phyloP scores from a whole-genome alignment of 2,329 filamentous ascomycete genomes.

The Biscogniauxia mediterranea region DNA sequence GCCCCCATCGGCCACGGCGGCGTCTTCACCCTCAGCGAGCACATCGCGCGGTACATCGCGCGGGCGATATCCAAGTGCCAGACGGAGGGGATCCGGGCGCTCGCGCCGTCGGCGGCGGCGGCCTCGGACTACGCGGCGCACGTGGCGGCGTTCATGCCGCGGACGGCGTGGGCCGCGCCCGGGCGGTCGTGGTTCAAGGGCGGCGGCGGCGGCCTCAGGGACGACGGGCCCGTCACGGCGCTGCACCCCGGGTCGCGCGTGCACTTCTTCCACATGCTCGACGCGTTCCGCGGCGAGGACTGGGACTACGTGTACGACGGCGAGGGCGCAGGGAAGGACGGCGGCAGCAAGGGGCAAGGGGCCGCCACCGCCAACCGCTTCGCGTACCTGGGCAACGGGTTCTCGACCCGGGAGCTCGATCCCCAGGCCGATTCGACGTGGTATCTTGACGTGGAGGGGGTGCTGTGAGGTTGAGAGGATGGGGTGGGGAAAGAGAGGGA shows the following conservation, averaged over 20 bases:
- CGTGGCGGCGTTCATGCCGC: constrained; percentile 50
- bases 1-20: constrained; percentile 50
- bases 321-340: not conserved
- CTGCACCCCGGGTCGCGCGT: constrained; percentile 50
- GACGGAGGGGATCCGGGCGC: constrained; percentile 46
- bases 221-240: constrained; percentile 45
- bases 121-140: constrained; percentile 52
- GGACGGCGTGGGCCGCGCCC: constrained; percentile 47
- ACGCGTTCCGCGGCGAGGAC: constrained; percentile 49
- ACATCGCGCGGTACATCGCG: constrained; percentile 52
- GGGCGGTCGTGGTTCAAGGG: constrained; percentile 54
- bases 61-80: constrained; percentile 49
- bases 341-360: not conserved
- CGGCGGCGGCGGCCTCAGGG: constrained; percentile 38
- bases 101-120: constrained; percentile 44
- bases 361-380: constrained; percentile 49
- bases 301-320: constrained; percentile 50
- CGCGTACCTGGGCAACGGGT: constrained; percentile 33
- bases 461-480: not conserved
- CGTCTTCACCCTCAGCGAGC: constrained; percentile 50
- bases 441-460: constrained; percentile 37
- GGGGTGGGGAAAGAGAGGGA: not conserved
- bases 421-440: constrained; percentile 38
- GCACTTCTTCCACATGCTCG: constrained; percentile 54
- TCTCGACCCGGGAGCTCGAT: constrained; percentile 46